These are phyloP conservation scores for Rugonectria rugulosa DNA, from an alignment of 2,329 filamentous ascomycete genomes.

Conservation along the genomic window DNA sequence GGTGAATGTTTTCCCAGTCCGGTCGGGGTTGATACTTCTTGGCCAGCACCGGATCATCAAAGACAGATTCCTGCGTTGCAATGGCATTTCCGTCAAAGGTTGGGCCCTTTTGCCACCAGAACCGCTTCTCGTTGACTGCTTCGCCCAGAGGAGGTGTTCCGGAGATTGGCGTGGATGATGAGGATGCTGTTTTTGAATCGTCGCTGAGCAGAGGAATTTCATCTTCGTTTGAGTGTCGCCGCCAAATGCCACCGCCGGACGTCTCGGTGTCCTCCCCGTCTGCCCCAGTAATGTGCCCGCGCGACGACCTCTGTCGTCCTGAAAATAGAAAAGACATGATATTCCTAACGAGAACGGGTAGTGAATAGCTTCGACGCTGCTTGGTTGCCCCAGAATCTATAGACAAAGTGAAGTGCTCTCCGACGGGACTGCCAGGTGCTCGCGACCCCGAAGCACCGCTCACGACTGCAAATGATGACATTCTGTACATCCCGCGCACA, in stretches of 20 bases:
- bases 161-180: neutral
- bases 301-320: neutral
- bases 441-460: neutral
- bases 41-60: constrained; percentile 20
- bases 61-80: constrained; percentile 22
- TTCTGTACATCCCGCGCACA: neutral
- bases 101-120: constrained; percentile 13
- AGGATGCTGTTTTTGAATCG: constrained; percentile 1
- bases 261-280: neutral
- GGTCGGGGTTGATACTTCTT: constrained; percentile 18
- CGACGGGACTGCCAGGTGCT: neutral
- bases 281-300: neutral
- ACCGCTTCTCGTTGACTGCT: constrained; percentile 8
- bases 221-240: constrained; percentile 7
- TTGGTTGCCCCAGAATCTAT: neutral
- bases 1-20: constrained; percentile 49
- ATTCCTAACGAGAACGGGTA: neutral
- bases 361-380: neutral
- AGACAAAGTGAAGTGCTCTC: neutral
- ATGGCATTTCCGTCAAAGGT: constrained; percentile 9
- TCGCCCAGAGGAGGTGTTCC: constrained; percentile 4
- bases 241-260: neutral
- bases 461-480: constrained; percentile 5
- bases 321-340: constrained; percentile 16
- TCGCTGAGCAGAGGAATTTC: constrained; percentile 12